Base-by-base conservation (phyloP, 306 rosid genomes). In the Datisca glomerata region DNA sequence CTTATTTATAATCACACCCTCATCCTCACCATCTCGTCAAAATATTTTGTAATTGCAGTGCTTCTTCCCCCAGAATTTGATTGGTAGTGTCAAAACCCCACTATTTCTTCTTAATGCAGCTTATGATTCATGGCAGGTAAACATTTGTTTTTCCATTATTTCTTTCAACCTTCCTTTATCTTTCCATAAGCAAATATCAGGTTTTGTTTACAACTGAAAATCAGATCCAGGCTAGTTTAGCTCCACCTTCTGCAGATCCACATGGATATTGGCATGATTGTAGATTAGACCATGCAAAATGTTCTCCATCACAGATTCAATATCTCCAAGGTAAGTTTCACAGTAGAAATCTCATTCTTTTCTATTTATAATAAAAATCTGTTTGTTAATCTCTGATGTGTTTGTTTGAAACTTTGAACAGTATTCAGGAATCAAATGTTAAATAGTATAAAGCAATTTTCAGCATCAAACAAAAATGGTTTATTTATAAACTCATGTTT, bases 111-210 rank as follows among this genome's bases (percentile, higher is more conserved):
- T 89, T 42, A 89, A 89, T 58, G 70, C 98, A 29, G 98, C 98
- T 52, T 91, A 84, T 54, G 96, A 91, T 64, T 70, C 92, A 15
- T 91, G 98, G 98, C 96, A 89, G 98, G 98, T 89, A 66, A 52
- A 49, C 58, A 10, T 18, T 43, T 31, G 4, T 9, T 52, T 45
- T 48, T 8, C 34, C 22, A 11, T 49, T 12, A 41, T 57, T 23
- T 43, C 24, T 21, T 27, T 22, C 15, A 41, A 41, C 13, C 19
- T 13, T 12, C 27, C 20, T 53, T 19, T 19, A 18, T 22, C 18
- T 4, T 49, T 25, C 8, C 20, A 31, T 35, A 37, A 9, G 22
- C 3, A 8, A 24, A 36, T 16, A 39, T 17, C 36, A 51, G 43
- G 19, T 58, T 5, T 47, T 67, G n/a, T n/a, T n/a, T n/a, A n/a